Conservation (phyloP, 2,329 filamentous ascomycete species). For the Bipolaris bicolor region DNA sequence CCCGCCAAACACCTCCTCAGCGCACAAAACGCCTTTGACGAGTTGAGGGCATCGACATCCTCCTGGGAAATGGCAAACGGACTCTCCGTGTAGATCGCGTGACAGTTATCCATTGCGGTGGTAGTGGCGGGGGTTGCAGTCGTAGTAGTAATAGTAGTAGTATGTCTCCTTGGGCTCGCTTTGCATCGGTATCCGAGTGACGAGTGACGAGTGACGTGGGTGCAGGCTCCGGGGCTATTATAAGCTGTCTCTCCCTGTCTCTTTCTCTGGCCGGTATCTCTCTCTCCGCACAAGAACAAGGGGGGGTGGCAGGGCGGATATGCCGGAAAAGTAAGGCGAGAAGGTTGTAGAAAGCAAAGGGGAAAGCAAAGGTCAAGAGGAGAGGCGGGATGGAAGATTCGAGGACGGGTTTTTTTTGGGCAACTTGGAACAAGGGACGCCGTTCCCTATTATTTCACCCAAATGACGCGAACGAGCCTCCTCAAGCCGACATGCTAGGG, state of each 20-base stretch:
- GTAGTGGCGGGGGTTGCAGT: neutral
- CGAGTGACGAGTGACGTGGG: neutral
- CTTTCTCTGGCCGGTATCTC: neutral
- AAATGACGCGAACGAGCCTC: conserved; percentile 27
- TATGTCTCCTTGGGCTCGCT: conserved; percentile 4
- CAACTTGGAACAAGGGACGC: conserved; percentile 7
- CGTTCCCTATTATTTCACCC: conserved; percentile 27
- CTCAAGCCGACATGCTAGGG: conserved; percentile 6
- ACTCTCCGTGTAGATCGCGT: conserved; percentile 32
- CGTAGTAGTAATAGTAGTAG: neutral
- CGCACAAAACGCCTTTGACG: conserved; percentile 53
- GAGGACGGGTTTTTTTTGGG: neutral
- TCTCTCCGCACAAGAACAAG: neutral
- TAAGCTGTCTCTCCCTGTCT: neutral
- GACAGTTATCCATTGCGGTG: conserved; percentile 9
- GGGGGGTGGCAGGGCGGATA: neutral
- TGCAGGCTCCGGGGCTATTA: conserved; percentile 5
- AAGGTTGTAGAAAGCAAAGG: conserved; percentile 3
- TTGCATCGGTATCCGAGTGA: conserved; percentile 13
- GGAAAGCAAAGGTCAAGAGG: neutral
- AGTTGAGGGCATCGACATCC: conserved; percentile 49
- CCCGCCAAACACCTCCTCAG: conserved; percentile 52
- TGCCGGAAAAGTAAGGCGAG: neutral
- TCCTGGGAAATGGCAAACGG: conserved; percentile 53
- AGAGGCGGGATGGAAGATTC: conserved; percentile 9